These are phyloP conservation scores for Mycena olivaceomarginata DNA, from an alignment of 768 basidiomycete genomes.

Conservation along the genomic window DNA sequence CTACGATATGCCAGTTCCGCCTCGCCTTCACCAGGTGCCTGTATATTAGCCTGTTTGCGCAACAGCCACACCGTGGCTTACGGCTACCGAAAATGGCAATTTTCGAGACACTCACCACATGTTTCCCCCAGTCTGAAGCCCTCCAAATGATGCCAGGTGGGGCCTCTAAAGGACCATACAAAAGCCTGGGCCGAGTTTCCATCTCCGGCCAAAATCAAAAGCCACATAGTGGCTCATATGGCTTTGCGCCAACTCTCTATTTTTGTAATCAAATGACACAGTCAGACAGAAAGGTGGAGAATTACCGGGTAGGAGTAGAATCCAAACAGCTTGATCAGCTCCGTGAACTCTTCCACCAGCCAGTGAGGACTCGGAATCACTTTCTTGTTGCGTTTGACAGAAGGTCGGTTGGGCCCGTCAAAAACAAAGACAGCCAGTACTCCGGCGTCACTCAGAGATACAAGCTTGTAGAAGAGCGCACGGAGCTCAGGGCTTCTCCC, in stretches of 20 bases:
- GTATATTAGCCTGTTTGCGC: too few species aligned
- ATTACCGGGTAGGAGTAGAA: conserved; percentile 9
- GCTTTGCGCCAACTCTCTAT: too few species aligned
- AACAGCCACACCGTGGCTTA: too few species aligned
- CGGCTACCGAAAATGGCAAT: too few species aligned
- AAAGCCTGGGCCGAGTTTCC: too few species aligned
- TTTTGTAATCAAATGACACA: not conserved
- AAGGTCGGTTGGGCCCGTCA: conserved; percentile 66
- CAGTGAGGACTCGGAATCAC: conserved; percentile 38
- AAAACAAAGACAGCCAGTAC: conserved; percentile 69
- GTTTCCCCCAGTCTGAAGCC: too few species aligned
- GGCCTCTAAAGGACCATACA: too few species aligned
- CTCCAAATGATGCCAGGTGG: too few species aligned
- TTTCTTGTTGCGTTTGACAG: conserved; percentile 60
- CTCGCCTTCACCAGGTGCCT: conserved; percentile 9
- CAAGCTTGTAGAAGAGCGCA: conserved; percentile 65
- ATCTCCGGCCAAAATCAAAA: too few species aligned
- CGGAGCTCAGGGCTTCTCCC: conserved; percentile 67
- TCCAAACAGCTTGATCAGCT: not conserved
- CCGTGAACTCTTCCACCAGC: not conserved
- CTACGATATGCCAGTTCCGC: not conserved
- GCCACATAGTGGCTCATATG: too few species aligned
- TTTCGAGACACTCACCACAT: too few species aligned
- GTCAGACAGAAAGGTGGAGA: too few species aligned
- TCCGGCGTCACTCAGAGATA: conserved; percentile 58